These are phyloP conservation scores for Erodium chrysanthum DNA, from an alignment of 441 rosid species.

Conservation along the genomic window DNA sequence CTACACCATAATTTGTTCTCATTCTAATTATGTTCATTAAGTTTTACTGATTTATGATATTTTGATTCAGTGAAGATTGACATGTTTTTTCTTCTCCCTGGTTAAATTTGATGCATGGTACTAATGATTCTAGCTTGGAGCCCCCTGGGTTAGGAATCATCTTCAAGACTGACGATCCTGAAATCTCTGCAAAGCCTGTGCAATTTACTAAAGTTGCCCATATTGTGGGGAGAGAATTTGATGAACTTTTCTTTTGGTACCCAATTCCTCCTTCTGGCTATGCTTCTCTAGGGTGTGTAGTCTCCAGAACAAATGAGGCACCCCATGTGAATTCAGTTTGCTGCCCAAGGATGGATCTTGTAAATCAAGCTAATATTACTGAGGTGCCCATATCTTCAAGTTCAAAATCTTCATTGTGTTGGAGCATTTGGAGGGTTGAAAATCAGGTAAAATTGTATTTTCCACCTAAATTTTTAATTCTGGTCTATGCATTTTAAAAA, in stretches of 20 bases:
- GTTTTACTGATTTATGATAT: constrained; percentile 4
- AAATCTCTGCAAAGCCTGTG: constrained; percentile 82
- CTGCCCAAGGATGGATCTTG: constrained; percentile 94
- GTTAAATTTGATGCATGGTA: not conserved
- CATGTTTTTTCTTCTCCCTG: not conserved
- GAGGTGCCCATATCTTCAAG: constrained; percentile 72
- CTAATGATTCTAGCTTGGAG: constrained; percentile 53
- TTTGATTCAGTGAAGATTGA: not conserved
- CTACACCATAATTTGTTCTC: not conserved
- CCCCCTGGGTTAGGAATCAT: constrained; percentile 83
- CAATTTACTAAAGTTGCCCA: constrained; percentile 84
- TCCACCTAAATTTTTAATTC: constrained; percentile 10
- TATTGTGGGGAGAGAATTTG: constrained; percentile 72
- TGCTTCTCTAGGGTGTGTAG: constrained; percentile 87
- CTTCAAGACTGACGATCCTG: constrained; percentile 68
- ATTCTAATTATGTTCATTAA: constrained; percentile 11
- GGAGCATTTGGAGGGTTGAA: constrained; percentile 98
- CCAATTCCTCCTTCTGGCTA: constrained; percentile 98
- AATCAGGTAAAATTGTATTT: constrained; percentile 62
- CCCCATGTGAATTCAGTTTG: constrained; percentile 58
- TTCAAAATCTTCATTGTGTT: constrained; percentile 69
- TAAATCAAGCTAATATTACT: constrained; percentile 66
- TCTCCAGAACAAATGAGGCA: constrained; percentile 64
- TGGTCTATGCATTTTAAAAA: not conserved
- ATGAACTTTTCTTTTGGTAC: constrained; percentile 91